Percentiles rank a stretch among this genome's conserved stretches.
phyloP scores from a whole-genome alignment of 108 stramenopile species.

The Conticribra weissflogii region DNA sequence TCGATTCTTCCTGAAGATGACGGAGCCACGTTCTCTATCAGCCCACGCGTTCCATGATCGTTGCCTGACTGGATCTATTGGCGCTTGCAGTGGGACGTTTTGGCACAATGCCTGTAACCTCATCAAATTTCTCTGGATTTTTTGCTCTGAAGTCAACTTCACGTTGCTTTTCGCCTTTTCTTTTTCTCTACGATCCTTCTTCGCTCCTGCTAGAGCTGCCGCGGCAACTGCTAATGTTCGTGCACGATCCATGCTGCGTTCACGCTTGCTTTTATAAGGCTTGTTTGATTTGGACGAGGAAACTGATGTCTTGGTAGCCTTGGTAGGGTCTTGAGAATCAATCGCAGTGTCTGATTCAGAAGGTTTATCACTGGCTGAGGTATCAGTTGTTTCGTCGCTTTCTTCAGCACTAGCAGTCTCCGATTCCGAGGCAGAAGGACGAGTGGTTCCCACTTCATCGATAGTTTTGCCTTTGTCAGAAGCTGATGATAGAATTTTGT shows the following conservation, averaged over 20 bases:
- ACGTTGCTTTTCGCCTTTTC: constrained; percentile 14
- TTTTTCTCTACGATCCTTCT: constrained; percentile 34
- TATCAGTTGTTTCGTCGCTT: constrained; percentile 7
- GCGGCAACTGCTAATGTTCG: constrained; percentile 75
- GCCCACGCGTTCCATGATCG: constrained; percentile 85
- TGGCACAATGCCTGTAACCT: constrained; percentile 74
- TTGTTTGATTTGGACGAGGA: constrained; percentile 38
- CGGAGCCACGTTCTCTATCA: constrained; percentile 69
- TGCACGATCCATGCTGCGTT: constrained; percentile 42
- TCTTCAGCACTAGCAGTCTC: constrained; percentile 37
- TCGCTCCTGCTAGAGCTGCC: constrained; percentile 64
- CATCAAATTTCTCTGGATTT: constrained; percentile 64
- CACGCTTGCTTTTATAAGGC: constrained; percentile 53
- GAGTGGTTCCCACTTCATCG: background rate
- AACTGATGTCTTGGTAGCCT: constrained; percentile 4
- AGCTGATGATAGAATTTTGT: constrained; percentile 67
- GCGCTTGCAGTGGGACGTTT: constrained; percentile 57
- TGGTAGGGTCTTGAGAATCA: constrained; percentile 21
- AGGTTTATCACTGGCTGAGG: constrained; percentile 17
- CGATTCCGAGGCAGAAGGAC: background rate
- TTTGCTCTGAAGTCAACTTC: constrained; percentile 53
- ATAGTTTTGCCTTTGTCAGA: constrained; percentile 27
- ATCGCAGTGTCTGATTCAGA: background rate
- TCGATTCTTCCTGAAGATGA: constrained; percentile 78
- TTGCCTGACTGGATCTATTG: constrained; percentile 82